Percentiles rank a stretch among this genome's conserved stretches.
phyloP scores from a whole-genome alignment of 306 rosid species.

The Vigna reflexopilosa region DNA sequence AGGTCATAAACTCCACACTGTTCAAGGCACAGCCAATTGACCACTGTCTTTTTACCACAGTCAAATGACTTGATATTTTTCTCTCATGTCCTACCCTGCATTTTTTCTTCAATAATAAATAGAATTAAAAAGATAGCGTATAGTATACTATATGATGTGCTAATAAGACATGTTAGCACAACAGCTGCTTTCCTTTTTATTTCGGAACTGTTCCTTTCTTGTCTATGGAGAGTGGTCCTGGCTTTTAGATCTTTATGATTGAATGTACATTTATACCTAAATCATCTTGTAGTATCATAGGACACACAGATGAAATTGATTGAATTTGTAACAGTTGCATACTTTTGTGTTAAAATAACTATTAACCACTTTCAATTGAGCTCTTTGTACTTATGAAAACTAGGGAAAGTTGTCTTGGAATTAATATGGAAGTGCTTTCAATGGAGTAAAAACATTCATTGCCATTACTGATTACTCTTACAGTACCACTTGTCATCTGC shows the following conservation, averaged over 20 bases:
- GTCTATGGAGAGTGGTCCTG: conserved; percentile 10
- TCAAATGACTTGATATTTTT: neutral
- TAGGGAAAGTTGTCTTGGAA: conserved; percentile 24
- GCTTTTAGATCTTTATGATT: conserved; percentile 15
- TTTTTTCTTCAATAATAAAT: neutral
- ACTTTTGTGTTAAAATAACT: conserved; percentile 28
- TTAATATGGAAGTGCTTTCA: neutral
- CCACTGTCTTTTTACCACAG: neutral
- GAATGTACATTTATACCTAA: neutral
- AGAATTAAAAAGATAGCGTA: conserved; percentile 8
- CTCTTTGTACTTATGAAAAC: conserved; percentile 18
- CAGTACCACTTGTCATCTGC: conserved; percentile 14
- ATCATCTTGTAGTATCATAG: neutral
- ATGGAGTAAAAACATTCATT: conserved; percentile 13
- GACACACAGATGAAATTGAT: conserved; percentile 25
- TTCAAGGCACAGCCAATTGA: neutral
- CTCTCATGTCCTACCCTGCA: neutral
- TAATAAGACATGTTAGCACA: conserved; percentile 24
- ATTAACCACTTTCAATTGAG: conserved; percentile 30
- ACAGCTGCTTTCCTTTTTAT: conserved; percentile 23
- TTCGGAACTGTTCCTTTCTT: neutral
- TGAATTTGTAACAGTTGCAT: conserved; percentile 29
- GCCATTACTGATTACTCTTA: conserved; percentile 1
- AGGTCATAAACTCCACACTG: conserved; percentile 16
- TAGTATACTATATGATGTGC: neutral